Percentiles rank a stretch among this genome's conserved stretches.
Evolutionary conservation across 1,284 basidiomycete species (phyloP).

Genomic region (Stygiomarasmius scandens): DNA sequence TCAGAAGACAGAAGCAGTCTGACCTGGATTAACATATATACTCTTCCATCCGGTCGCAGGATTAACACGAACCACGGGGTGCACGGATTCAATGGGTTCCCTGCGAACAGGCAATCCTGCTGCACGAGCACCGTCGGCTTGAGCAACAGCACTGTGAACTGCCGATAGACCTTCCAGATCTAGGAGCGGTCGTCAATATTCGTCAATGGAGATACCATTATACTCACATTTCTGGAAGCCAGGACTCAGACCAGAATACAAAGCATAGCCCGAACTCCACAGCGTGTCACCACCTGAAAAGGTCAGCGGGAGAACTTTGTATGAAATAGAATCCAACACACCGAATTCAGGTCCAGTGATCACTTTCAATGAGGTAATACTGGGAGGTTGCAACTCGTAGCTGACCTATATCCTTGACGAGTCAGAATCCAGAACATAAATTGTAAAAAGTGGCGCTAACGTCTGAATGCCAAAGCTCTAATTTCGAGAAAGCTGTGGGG

Average conservation of each 20-base stretch:
- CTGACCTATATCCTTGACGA: slow-evolving; percentile 50
- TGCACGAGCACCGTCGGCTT: slow-evolving; percentile 67
- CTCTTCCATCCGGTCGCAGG: slow-evolving; percentile 84
- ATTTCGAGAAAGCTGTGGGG: slow-evolving; percentile 67
- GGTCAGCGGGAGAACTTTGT: too few relatives aligned
- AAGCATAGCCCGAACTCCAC: slow-evolving; percentile 70
- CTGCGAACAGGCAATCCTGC: slow-evolving; percentile 68
- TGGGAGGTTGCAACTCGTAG: slow-evolving; percentile 78
- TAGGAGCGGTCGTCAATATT: too few relatives aligned
- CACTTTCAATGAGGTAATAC: slow-evolving; percentile 69
- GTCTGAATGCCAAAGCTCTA: slow-evolving; percentile 85
- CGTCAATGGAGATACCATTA: too few relatives aligned
- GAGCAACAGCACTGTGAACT: slow-evolving; percentile 69
- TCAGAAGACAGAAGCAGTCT: slow-evolving; percentile 16
- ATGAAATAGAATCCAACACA: too few relatives aligned
- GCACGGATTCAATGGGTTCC: slow-evolving; percentile 68
- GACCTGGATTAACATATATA: slow-evolving; percentile 71
- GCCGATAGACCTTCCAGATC: slow-evolving; percentile 66
- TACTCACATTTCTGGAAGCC: slow-evolving; percentile 54
- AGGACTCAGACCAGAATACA: slow-evolving; percentile 73
- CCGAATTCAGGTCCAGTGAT: slow-evolving; percentile 63
- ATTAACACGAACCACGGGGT: slow-evolving; percentile 73
- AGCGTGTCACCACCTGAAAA: slow-evolving; percentile 69
- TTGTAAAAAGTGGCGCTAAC: slow-evolving; percentile 38
- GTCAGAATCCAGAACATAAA: too few relatives aligned